Evolutionary conservation across 129 eudicot genomes (phyloP).

Genomic region (Flaveria sonorensis): DNA sequence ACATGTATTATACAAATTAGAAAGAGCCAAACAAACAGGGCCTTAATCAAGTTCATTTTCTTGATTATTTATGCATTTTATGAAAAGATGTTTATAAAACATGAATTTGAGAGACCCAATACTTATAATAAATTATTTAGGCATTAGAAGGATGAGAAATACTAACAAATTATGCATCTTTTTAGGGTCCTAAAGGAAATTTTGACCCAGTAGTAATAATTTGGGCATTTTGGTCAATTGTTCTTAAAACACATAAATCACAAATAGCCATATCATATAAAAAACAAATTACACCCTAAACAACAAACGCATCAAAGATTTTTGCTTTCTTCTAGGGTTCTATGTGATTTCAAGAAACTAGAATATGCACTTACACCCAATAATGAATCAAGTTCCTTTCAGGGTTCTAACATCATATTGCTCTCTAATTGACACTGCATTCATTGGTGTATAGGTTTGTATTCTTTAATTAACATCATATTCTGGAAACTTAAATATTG

Average conservation of each 20-base stretch:
- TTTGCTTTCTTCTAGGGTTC: constrained; percentile 1
- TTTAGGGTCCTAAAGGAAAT: constrained; percentile 11
- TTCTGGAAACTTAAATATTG: background rate
- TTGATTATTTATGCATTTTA: background rate
- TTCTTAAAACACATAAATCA: constrained; percentile 3
- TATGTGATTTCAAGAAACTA: constrained; percentile 26
- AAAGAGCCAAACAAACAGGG: too few species aligned
- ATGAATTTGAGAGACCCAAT: constrained; percentile 4
- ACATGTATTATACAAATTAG: too few species aligned
- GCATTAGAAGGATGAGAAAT: too few species aligned
- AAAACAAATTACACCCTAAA: background rate
- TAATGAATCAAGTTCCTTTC: background rate
- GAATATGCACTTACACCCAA: constrained; percentile 38
- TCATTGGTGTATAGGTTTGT: constrained; percentile 73
- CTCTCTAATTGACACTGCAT: constrained; percentile 82
- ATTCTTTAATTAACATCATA: background rate
- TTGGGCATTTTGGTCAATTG: background rate
- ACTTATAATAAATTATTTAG: too few species aligned
- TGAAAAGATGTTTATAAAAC: background rate
- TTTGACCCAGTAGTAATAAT: background rate
- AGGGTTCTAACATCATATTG: constrained; percentile 58
- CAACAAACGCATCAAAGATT: constrained; percentile 1
- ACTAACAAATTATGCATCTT: background rate
- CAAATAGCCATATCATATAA: constrained; percentile 7
- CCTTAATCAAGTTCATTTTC: constrained; percentile 1